Conservation (phyloP, 2,329 filamentous ascomycete genomes). For the Mycogone perniciosa region DNA sequence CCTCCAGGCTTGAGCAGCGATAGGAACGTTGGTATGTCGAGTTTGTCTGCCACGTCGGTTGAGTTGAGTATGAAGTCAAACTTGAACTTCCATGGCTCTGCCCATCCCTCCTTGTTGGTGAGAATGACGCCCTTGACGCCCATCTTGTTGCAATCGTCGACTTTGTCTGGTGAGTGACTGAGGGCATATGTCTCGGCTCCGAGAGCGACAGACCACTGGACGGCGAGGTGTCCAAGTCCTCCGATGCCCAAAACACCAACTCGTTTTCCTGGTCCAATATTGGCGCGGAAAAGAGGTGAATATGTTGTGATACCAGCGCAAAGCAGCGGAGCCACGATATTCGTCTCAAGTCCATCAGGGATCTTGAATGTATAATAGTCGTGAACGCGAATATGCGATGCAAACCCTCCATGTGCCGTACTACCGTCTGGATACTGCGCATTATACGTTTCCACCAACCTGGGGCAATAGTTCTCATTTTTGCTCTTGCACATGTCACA, state of each 20-base stretch:
- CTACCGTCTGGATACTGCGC: conserved; percentile 51
- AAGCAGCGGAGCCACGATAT: conserved; percentile 59
- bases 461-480: conserved; percentile 46
- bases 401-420: conserved; percentile 59
- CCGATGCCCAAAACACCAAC: conserved; percentile 69
- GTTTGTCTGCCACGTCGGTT: conserved; percentile 44
- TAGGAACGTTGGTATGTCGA: conserved; percentile 48
- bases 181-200: conserved; percentile 61
- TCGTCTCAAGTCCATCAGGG: conserved; percentile 44
- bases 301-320: conserved; percentile 74
- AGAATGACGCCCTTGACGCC: conserved; percentile 52
- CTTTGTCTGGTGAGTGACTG: conserved; percentile 53
- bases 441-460: conserved; percentile 51
- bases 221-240: conserved; percentile 66
- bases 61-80: conserved; percentile 49
- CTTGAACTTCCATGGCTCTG: conserved; percentile 42
- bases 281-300: conserved; percentile 60
- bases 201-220: conserved; percentile 65
- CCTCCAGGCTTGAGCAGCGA: conserved; percentile 46
- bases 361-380: conserved; percentile 56
- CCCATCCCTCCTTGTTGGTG: conserved; percentile 49
- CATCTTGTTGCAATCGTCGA: conserved; percentile 52
- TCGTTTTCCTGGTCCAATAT: conserved; percentile 61
- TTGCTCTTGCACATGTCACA: conserved; percentile 40
- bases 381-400: conserved; percentile 43